Base-by-base conservation (phyloP, 2,329 filamentous ascomycete species). In the Colletotrichum sp. region DNA sequence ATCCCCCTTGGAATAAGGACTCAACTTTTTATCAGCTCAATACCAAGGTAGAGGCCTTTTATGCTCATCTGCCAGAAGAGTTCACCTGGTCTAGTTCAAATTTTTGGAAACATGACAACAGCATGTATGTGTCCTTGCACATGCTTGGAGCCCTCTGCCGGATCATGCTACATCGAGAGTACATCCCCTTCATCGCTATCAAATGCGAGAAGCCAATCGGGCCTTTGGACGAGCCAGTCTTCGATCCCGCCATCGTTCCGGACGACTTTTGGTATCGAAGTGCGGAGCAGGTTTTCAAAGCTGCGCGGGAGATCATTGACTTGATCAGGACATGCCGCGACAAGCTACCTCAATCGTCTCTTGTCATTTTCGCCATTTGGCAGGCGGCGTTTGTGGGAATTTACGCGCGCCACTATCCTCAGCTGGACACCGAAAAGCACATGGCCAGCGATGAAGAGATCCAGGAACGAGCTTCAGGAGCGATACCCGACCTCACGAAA, bases 121-220 rank as follows among this genome's bases (percentile, higher is more conserved):
- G 92, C 62, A 89, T 90, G 9, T 95, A 93, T 80, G 90, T 92
- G 12, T 88, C 93, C 5, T 85, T 95, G 71, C 93, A 95, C 79
- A 92, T 92, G 79, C 88, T 94, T 1, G 90, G 91, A 75, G 89
- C 90, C 3, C 86, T 95, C 3, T 94, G 92, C 81, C 88, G 90
- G 72, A 92, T 95, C 77, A 91, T 94, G 85, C 86, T 95, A 32
- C 92, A 94, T 80, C 88, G 93, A 77, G 92, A 94, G 81, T 94
- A 93, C 77, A 88, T 94, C 30, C 92, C 93, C 0, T 94, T 93
- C 80, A 88, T 93, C 18, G 91, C 93, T 3, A 86, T 93, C n/a
- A 87, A 88, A 10, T 91, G 88, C 78, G 77, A 80, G 3, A 83
- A 81, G 24, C 90, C 90, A 1, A 79, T 84, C 44, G 90, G 90